Base-by-base conservation (phyloP, 495 filamentous ascomycete species). In the Cryomyces antarcticus region DNA sequence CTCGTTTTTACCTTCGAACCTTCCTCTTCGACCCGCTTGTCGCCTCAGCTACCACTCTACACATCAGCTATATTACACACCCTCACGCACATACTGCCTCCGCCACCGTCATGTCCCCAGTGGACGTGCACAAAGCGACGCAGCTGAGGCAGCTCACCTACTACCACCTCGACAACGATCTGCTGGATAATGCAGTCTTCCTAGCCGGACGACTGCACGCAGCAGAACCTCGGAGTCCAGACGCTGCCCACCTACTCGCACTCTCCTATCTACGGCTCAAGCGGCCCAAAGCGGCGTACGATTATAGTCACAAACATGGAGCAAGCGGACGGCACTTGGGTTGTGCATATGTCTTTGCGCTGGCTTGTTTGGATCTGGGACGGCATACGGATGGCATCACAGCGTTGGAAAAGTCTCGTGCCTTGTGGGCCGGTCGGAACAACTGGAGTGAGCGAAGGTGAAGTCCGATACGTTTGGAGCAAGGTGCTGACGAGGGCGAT, bases 131-230 rank as follows among this genome's bases (percentile, higher is more conserved):
- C 2, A 24, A 24, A 56, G 69, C 86, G 49, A 66, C 78, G 35
- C 81, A 93, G 60, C 65, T 96, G 50, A 72, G 80, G 55, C 80
- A 89, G 54, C 69, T 83, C 41, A 76, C 96, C 46, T 81, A 85
- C 60, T 93, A 96, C 62, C 77, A 93, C 55, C 73, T 97, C 57
- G 89, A 97, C 61, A 92, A 88, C 51, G 78, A 87, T 51, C 69
- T 87, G 29, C 67, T 80, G 49, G 71, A 80, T 30, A 95, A 89
- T 51, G 89, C 89, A 41, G 73, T 93, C 29, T 96, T 96, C 62
- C 77, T 93, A 35, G 80, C 89, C 39, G 82, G 84, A 41, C 77
- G 89, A 39, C 69, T 96, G 5, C 69, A 75, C 39, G 87, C 86
- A 31, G 75, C 83, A 51, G 89, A 96, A 46, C 74, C 73, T 12